Evolutionary conservation across 495 filamentous ascomycete species (phyloP), one percentile per base, ranked within the genome.

Genomic region (Corynascus novoguineensis): DNA sequence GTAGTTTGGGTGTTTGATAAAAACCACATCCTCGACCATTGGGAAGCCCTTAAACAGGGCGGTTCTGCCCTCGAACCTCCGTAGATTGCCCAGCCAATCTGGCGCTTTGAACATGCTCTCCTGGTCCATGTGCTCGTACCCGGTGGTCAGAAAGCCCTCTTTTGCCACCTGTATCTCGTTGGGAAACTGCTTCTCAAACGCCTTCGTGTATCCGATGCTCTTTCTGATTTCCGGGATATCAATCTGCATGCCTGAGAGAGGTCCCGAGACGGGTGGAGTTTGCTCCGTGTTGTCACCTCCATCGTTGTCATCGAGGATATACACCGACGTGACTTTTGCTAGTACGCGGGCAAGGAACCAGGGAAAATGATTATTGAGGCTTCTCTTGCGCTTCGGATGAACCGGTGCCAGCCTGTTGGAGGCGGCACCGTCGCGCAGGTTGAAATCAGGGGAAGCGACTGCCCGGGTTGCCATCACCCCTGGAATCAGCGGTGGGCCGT

Each of bases 1-100:
- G 19, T 28, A n/a, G 19, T 65, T 65, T 25, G 50, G 53, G 22
- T 65, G 63, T 53, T 47, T 60, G 25, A 65, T 22, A 19, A 65
- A 63, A 10, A 55, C 57, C 4, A 65, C 60, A 12, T 60, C 22
- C 38, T 65, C 63, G 7, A 63, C 41, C 60, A 63, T 55, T 17
- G 63, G 63, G 24, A 60, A 55, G 12, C 60, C 56, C 37, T 52
- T 51, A 15, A 52, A 48, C 17, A 57, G 41, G 9, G 25, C 17
- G 2, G 1, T 5, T 2, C 25, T 46, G 2, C 12, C 6, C 12
- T 5, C 0, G 40, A 34, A 45, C 1, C 6, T 4, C 5, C 10
- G 2, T 8, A 55, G 32, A 24, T 48, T 47, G 1, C 15, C 11
- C 5, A 21, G 5, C 53, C 53, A 55, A n/a, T 55, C 42, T 19